Conservation (phyloP, 2,329 filamentous ascomycete species). For the Apiospora phragmitis region DNA sequence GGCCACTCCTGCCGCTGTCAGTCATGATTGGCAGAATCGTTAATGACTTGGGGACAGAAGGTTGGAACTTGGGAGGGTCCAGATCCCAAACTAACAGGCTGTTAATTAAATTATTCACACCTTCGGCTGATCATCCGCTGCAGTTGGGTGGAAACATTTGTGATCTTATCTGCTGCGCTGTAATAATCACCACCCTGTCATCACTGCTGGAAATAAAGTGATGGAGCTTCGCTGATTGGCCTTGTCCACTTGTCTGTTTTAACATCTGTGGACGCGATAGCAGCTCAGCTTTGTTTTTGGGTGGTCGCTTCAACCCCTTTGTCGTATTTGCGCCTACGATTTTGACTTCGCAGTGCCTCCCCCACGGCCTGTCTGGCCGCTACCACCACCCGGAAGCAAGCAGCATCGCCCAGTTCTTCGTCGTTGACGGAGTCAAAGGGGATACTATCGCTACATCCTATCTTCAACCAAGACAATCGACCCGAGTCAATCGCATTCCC, state of each 20-base stretch:
- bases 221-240: not conserved
- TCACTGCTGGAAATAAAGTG: not conserved
- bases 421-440: not conserved
- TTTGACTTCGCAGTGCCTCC: not conserved
- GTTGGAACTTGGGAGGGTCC: not conserved
- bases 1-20: not conserved
- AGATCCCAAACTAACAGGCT: slow-evolving; percentile 3
- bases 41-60: not conserved
- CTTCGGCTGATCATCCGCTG: not conserved
- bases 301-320: not conserved
- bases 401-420: not conserved
- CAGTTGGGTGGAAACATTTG: not conserved
- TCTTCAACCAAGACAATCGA: not conserved
- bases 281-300: not conserved
- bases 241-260: not conserved
- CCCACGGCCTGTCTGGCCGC: not conserved
- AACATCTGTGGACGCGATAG: not conserved
- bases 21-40: not conserved
- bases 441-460: not conserved
- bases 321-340: not conserved
- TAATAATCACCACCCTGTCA: not conserved
- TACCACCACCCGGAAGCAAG: not conserved
- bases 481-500: not conserved
- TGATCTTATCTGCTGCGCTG: not conserved
- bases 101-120: slow-evolving; percentile 6